A percentile compares a stretch with the other conserved stretches of the same genome.
These are phyloP conservation scores for Vitis hybrid DNA, from an alignment of 177 flowering plant species.

Conservation along the genomic window DNA sequence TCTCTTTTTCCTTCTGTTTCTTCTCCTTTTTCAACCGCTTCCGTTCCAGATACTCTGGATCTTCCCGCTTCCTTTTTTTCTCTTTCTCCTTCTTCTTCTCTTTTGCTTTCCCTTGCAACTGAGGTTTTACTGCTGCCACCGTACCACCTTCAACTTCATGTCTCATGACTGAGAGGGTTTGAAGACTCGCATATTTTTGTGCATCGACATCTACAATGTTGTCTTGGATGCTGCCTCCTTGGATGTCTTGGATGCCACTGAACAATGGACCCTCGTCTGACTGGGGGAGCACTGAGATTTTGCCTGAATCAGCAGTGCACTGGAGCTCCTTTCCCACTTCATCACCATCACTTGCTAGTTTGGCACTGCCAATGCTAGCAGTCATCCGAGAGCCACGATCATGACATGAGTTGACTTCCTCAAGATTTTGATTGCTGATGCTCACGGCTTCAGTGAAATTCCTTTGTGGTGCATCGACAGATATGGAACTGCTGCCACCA, in stretches of 20 bases:
- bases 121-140: conserved; percentile 14
- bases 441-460: conserved; percentile 43
- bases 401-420: conserved; percentile 83
- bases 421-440: conserved; percentile 56
- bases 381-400: conserved; percentile 77
- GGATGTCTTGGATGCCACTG: conserved; percentile 28
- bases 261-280: conserved; percentile 36
- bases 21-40: conserved; percentile 81
- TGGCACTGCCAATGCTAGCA: conserved; percentile 89
- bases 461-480: conserved; percentile 88
- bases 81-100: conserved; percentile 49
- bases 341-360: conserved; percentile 53
- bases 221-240: conserved; percentile 21
- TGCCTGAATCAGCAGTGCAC: conserved; percentile 92
- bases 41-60: conserved; percentile 67
- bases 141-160: conserved; percentile 28
- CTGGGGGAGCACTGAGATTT: conserved; percentile 25
- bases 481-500: conserved; percentile 76
- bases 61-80: conserved; percentile 59
- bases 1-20: conserved; percentile 66
- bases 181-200: conserved; percentile 42
- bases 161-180: conserved; percentile 33
- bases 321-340: conserved; percentile 75
- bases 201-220: conserved; percentile 33
- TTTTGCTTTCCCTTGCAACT: conserved; percentile 24